Evolutionary conservation across 768 basidiomycete species (phyloP), one percentile per base, ranked within the genome.

Genomic region (Albatrellus ellisii): DNA sequence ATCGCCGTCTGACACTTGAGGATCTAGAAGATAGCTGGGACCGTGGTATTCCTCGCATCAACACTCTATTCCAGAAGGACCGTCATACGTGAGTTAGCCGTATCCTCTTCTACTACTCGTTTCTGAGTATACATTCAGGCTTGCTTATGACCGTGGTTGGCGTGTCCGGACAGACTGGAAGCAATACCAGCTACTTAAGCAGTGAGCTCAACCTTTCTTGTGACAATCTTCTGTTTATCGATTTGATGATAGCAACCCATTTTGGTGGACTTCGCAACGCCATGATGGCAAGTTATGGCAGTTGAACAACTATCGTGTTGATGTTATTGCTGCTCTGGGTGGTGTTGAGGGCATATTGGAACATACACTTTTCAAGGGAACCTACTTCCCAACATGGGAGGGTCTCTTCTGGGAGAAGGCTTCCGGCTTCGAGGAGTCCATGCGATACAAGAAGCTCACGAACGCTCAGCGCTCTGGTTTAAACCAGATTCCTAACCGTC

Each of bases 11-110:
- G 42, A 99, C 95, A 2, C 69, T 99, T 15, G 95, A 99, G 59
- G 95, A 98, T 69, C 71, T 98, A 21, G 95, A 98, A 59, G 92
- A 99, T 56, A 89, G 84, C 54, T 98, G 94, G 94, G 94, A 97
- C 62, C 82, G 92, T 50, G 91, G 92, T 64, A 95, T 97, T 57
- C 92, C 92, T 41, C 79, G 95, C 53, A 98, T 99, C 69, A 97
- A 97, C 63, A 98, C 94, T 0, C 66, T 99, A 35, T 99, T 97
- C 84, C 94, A 98, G 67, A 95, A 94, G 67, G 94, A 97, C 55
- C 77, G 90, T 12, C 91, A 94, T 50, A 95, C 91, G 69, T 83
- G 54, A 54, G 75, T 64, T 41, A 24, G 38, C 33, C 10, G 18
- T 40, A 33, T 42, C 25, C 15, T 47, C 49, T 4, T 31, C 11